phyloP scores from a whole-genome alignment of 1,284 basidiomycete species.

The Phenoliferia sp. region DNA sequence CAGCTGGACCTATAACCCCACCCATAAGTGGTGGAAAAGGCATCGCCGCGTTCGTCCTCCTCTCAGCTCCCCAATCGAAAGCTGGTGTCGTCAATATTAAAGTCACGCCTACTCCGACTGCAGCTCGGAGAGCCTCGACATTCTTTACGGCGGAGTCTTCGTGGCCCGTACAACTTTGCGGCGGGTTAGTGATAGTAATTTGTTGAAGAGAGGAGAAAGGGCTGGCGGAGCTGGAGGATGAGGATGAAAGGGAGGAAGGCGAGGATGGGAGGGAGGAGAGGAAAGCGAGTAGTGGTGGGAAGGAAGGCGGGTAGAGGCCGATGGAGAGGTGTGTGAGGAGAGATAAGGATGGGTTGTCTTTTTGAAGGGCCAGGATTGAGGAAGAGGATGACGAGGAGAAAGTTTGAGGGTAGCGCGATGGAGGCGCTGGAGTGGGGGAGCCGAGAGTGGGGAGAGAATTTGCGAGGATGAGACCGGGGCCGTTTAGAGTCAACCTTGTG shows the following conservation, averaged over 20 bases:
- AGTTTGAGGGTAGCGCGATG: not conserved
- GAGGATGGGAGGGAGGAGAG: not conserved
- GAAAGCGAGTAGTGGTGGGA: not conserved
- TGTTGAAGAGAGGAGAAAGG: not conserved
- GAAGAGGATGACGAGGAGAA: not conserved
- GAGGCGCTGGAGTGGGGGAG: not conserved
- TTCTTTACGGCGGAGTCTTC: not conserved
- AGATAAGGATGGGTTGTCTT: not conserved
- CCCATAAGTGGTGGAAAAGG: too few species aligned
- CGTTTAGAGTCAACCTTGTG: not conserved
- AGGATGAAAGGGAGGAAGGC: not conserved
- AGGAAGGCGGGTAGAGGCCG: not conserved
- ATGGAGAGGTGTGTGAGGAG: not conserved
- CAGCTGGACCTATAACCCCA: too few species aligned
- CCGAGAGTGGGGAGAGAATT: not conserved
- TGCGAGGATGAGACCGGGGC: not conserved
- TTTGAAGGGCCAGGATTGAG: not conserved
- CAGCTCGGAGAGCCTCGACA: not conserved
- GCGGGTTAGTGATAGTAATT: not conserved
- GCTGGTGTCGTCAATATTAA: not conserved
- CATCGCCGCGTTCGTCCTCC: too few species aligned
- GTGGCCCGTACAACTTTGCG: not conserved
- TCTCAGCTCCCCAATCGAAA: not conserved
- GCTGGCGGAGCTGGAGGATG: too few species aligned
- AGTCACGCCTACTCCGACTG: not conserved